Base-by-base conservation (phyloP, 2,329 filamentous ascomycete genomes). In the Botrytis pseudocinerea region DNA sequence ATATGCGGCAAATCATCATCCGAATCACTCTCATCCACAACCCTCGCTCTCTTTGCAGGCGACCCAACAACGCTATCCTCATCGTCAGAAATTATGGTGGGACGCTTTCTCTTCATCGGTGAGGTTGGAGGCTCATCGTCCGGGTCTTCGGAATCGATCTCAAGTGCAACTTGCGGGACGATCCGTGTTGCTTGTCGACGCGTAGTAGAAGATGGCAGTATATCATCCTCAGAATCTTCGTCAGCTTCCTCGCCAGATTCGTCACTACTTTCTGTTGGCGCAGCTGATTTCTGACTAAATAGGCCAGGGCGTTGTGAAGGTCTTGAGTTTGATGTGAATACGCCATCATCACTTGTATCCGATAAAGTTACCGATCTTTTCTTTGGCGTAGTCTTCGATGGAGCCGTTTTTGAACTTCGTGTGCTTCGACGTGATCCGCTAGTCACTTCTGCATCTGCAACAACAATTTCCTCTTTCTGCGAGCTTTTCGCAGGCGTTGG, bases 401-500 rank as follows among this genome's bases (percentile, higher is more conserved):
- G 46, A 7, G 62, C 44, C 32, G 8, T 51, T 28, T 44, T 32
- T 48, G 62, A 44, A 22, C 62, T 42, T 46, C 70, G 40, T 40
- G 70, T 48, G 28, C 54, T 73, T 63, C n/a, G 64, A n/a, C 57
- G 65, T 48, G 38, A 44, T 35, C 32, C 54, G 12, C 16, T 72
- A 20, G 28, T 20, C 6, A 44, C 42, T 28, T 25, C 68, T 28
- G 57, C 28, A 59, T 72, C 63, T 22, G 73, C 28, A 61, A 44
- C 28, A 16, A n/a, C 61, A 20, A 28, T 18, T 32, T 70, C 35
- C 2, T 73, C 65, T 70, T 69, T 73, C 69, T 78, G 76, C 2
- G 76, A 78, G 44, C 76, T 77, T 71, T 78, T 77, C 40, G 42
- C 64, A 25, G 78, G 77, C 5, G 76, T 78, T 28, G 77, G 77